Evolutionary conservation across 371 early-diverging fungal species (phyloP).

Genomic region (Zopfochytrium polystomum): DNA sequence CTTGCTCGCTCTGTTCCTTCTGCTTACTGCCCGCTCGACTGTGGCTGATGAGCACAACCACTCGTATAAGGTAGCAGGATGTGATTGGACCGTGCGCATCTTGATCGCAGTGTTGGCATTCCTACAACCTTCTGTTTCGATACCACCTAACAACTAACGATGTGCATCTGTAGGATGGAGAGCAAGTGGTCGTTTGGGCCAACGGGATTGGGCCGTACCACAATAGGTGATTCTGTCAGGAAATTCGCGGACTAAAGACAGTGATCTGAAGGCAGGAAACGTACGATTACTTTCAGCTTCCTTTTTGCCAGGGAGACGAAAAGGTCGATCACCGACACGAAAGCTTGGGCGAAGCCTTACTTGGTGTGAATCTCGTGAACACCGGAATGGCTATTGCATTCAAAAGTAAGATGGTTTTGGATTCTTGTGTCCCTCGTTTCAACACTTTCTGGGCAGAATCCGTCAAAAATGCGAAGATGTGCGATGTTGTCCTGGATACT

Average conservation of each 20-base stretch:
- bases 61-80: constrained; percentile 10
- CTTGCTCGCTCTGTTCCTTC: neutral
- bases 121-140: no score
- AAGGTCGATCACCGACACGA: constrained; percentile 66
- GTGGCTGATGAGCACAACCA: constrained; percentile 25
- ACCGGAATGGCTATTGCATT: constrained; percentile 69
- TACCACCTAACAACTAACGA: no score
- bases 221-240: constrained; percentile 35
- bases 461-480: constrained; percentile 39
- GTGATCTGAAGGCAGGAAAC: constrained; percentile 68
- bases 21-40: constrained; percentile 3
- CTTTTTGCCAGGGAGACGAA: constrained; percentile 66
- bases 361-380: constrained; percentile 72
- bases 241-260: neutral
- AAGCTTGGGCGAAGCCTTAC: constrained; percentile 75
- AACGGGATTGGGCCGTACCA: constrained; percentile 68
- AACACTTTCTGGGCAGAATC: constrained; percentile 6
- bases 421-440: neutral
- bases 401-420: constrained; percentile 16
- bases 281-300: constrained; percentile 72
- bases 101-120: neutral
- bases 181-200: constrained; percentile 45
- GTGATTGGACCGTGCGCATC: constrained; percentile 7
- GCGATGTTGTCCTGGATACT: constrained; percentile 40
- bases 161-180: constrained; percentile 20